Base-by-base conservation (phyloP, 2,329 filamentous ascomycete genomes). In the Colletotrichum sp. region DNA sequence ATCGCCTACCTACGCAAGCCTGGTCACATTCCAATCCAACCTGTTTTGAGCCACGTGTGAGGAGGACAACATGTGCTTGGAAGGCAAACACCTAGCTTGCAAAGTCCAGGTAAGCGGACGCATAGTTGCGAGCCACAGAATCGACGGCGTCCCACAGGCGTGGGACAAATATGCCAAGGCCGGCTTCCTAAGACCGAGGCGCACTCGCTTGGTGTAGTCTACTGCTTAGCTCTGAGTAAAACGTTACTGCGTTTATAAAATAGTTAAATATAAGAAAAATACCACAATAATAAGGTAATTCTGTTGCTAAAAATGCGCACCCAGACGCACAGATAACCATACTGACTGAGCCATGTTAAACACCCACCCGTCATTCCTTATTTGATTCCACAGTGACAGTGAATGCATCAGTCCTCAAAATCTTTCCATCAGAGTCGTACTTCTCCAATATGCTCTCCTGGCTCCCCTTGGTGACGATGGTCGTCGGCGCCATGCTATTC, bases 391-490 rank as follows among this genome's bases (percentile, higher is more conserved):
- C 66, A 27, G 66, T 68, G 29, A 68, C 36, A 38, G 66, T 68
- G 18, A 68, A 68, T 2, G 55, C 66, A 6, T 68, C 66, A 0
- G 66, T 68, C 24, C 66, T 68, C 18, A 68, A 27, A 34, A 68
- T 68, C 34, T 51, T 61, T 2, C 55, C 66, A 18, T 61, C 55
- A 2, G 66, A 34, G 3, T 59, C 66, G 66, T 68, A 36, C n/a
- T 61, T 47, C 55, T 68, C 36, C 9, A 68, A 2, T 15, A 68
- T 68, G 21, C 55, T 68, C 55, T 68, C 66, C 55, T 68, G 66
- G 38, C 66, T 68, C 12, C 66, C 66, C 36, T 34, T 68, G 0
- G 55, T 34, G 2, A 67, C 65, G 2, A 67, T 31, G 16, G 65
- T 67, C 1, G 65, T 67, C 18, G 59, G 43, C 43, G 21, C 38